Evolutionary conservation across 1,284 basidiomycete genomes (phyloP).

Genomic region (Austroboletus olivaceoglutinosus): DNA sequence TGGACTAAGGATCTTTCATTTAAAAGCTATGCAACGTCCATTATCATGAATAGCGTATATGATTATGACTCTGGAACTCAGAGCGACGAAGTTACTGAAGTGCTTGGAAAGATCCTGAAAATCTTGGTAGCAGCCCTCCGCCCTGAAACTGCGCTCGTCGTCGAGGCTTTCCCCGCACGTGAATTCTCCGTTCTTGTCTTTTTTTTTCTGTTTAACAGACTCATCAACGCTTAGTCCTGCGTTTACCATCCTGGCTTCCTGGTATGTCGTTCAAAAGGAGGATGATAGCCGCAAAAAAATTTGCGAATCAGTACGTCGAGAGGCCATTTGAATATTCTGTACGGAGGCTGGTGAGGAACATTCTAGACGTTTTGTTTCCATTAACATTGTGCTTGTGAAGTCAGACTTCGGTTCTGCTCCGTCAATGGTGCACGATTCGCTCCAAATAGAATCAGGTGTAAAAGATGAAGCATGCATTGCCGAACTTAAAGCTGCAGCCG

Average conservation of each 20-base stretch:
- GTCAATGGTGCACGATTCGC: constrained; percentile 24
- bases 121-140: constrained; percentile 14
- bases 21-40: constrained; percentile 29
- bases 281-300: constrained; percentile 7
- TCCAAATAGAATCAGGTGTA: constrained; percentile 1
- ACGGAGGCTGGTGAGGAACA: constrained; percentile 13
- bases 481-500: constrained; percentile 16
- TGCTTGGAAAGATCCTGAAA: constrained; percentile 7
- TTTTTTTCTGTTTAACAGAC: too few relatives aligned
- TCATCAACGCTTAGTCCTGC: constrained; percentile 24
- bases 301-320: constrained; percentile 17
- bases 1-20: background rate
- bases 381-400: background rate
- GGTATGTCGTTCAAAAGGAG: constrained; percentile 19
- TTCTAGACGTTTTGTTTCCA: background rate
- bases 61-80: constrained; percentile 19
- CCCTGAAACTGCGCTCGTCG: constrained; percentile 21
- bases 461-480: background rate
- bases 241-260: constrained; percentile 22
- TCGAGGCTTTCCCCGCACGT: constrained; percentile 24
- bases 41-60: constrained; percentile 27
- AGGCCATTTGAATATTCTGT: constrained; percentile 19
- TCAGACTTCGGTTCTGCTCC: constrained; percentile 4
- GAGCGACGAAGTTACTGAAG: constrained; percentile 16
- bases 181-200: background rate